phyloP scores from a whole-genome alignment of 2,329 filamentous ascomycete genomes.

The Metarhizium robertsii region DNA sequence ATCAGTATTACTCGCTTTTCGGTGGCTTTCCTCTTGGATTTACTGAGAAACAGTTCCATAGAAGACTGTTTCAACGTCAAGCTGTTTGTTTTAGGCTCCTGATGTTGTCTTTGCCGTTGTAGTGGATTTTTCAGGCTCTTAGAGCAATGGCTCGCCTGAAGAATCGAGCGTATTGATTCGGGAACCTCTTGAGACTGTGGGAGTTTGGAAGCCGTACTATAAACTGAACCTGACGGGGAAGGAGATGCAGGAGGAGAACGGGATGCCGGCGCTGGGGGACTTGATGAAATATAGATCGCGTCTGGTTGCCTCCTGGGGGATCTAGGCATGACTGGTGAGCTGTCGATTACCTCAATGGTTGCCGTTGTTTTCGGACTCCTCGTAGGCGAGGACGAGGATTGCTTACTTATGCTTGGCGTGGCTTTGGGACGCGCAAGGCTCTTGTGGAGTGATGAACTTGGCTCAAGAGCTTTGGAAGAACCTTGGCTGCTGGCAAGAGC shows the following conservation, averaged over 20 bases:
- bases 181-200: constrained; percentile 10
- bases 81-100: not conserved
- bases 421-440: not conserved
- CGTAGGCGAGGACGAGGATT: constrained; percentile 16
- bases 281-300: constrained; percentile 36
- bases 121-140: constrained; percentile 10
- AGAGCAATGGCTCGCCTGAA: constrained; percentile 12
- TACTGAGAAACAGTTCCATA: constrained; percentile 18
- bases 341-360: constrained; percentile 28
- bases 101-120: not conserved
- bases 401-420: constrained; percentile 23
- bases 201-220: constrained; percentile 4
- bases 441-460: not conserved
- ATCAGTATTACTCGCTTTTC: not conserved
- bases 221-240: constrained; percentile 11
- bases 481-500: not conserved
- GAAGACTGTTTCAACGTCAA: constrained; percentile 23
- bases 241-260: constrained; percentile 20
- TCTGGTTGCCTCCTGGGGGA: constrained; percentile 20
- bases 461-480: constrained; percentile 4
- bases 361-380: constrained; percentile 13
- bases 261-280: constrained; percentile 21
- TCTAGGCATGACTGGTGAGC: constrained; percentile 35
- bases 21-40: not conserved
- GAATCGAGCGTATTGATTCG: constrained; percentile 16